These are phyloP conservation scores for Phytophthora foliorum DNA, from an alignment of 352 stramenopile species.

Conservation along the genomic window DNA sequence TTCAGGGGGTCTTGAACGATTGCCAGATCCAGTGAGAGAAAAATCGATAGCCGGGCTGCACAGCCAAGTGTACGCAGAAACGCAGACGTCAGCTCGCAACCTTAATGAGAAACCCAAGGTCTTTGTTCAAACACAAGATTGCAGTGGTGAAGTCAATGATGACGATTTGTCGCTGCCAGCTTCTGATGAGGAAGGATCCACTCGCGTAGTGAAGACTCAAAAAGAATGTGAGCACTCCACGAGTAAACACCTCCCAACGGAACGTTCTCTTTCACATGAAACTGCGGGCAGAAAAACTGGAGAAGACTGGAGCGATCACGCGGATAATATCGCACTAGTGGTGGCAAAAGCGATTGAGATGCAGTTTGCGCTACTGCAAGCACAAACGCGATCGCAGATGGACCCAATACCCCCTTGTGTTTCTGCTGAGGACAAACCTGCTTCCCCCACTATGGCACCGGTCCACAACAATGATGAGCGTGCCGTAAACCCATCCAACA, in stretches of 20 bases:
- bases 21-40: not conserved
- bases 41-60: slow-evolving; percentile 5
- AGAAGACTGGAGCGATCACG: slow-evolving; percentile 23
- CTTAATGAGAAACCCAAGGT: not conserved
- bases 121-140: not conserved
- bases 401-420: not conserved
- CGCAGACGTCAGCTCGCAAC: slow-evolving; percentile 18
- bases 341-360: slow-evolving; percentile 54
- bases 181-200: slow-evolving; percentile 19
- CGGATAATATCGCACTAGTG: slow-evolving; percentile 50
- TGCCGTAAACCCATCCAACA: not conserved
- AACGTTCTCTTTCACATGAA: slow-evolving; percentile 2
- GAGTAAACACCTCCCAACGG: slow-evolving; percentile 3
- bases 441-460: not conserved
- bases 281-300: slow-evolving; percentile 1
- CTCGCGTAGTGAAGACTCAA: slow-evolving; percentile 3
- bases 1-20: not conserved
- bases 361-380: slow-evolving; percentile 46
- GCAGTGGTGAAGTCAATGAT: slow-evolving; percentile 13
- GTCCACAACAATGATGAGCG: slow-evolving; percentile 1
- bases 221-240: slow-evolving; percentile 4
- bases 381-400: slow-evolving; percentile 17
- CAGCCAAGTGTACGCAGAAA: slow-evolving; percentile 19
- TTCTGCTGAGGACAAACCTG: not conserved
- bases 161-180: slow-evolving; percentile 26